phyloP scores from a whole-genome alignment of 2,329 filamentous ascomycete genomes.

The Zymoseptoria passerinii region DNA sequence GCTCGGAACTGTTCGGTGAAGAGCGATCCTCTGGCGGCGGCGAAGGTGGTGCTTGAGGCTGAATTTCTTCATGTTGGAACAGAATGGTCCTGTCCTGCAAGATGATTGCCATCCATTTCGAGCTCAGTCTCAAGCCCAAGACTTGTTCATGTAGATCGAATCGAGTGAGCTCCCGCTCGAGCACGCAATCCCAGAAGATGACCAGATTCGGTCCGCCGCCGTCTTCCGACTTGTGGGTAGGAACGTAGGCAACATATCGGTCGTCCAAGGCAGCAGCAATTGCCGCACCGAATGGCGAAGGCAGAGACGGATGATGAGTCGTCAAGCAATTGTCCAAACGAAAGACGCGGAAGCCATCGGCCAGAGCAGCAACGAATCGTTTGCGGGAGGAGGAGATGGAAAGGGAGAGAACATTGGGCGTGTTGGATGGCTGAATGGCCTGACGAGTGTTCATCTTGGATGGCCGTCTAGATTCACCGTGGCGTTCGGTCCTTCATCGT shows the following conservation, averaged over 20 bases:
- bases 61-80: slow-evolving; percentile 25
- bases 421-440: slow-evolving; percentile 67
- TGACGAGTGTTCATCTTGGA: slow-evolving; percentile 78
- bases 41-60: slow-evolving; percentile 30
- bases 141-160: slow-evolving; percentile 75
- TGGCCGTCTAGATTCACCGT: not conserved
- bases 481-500: not conserved
- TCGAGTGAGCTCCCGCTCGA: slow-evolving; percentile 64
- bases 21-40: slow-evolving; percentile 37
- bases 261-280: slow-evolving; percentile 29
- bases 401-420: slow-evolving; percentile 69
- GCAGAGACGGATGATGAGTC: slow-evolving; percentile 20
- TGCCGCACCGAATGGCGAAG: slow-evolving; percentile 18
- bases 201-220: slow-evolving; percentile 25
- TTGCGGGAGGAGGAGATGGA: slow-evolving; percentile 79
- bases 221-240: slow-evolving; percentile 56
- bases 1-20: not conserved
- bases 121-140: slow-evolving; percentile 68
- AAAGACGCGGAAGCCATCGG: slow-evolving; percentile 64
- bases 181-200: slow-evolving; percentile 77
- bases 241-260: slow-evolving; percentile 73
- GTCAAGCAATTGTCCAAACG: slow-evolving; percentile 30
- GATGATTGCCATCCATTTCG: slow-evolving; percentile 68
- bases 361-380: slow-evolving; percentile 79
- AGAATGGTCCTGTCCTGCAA: slow-evolving; percentile 38